These are phyloP conservation scores for Marsdenia floribunda DNA, from an alignment of 257 asterid species.

Conservation along the genomic window DNA sequence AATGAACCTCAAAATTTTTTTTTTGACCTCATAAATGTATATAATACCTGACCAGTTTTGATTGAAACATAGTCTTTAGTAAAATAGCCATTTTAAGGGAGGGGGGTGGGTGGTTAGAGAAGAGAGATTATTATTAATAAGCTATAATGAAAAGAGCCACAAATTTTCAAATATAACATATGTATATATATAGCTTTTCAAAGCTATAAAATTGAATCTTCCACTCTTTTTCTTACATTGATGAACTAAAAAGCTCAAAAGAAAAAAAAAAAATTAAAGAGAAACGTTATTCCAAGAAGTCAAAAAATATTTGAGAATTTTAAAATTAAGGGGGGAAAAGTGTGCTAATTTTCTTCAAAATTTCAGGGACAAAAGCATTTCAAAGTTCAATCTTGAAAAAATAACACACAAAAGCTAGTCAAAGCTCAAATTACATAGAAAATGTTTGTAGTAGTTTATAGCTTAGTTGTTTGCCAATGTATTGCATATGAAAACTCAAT, in stretches of 20 bases:
- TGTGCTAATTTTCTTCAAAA: not conserved
- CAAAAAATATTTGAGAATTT: slow-evolving; percentile 3
- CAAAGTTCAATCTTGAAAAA: slow-evolving; percentile 22
- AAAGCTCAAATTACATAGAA: slow-evolving; percentile 37
- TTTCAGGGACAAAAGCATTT: slow-evolving; percentile 9
- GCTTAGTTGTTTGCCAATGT: slow-evolving; percentile 36
- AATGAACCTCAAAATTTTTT: not conserved
- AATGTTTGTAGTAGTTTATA: slow-evolving; percentile 9
- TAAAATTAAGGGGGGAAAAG: not conserved
- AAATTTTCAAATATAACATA: not conserved
- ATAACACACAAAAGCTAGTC: slow-evolving; percentile 34
- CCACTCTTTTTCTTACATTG: slow-evolving; percentile 9
- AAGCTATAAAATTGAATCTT: slow-evolving; percentile 8
- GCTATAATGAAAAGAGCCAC: not conserved
- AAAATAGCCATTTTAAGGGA: not conserved
- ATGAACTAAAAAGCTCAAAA: slow-evolving; percentile 8
- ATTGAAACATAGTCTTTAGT: not conserved
- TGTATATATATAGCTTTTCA: not conserved
- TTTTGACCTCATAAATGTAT: not conserved
- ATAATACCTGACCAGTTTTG: not conserved
- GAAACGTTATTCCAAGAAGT: not conserved
- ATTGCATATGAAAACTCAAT: slow-evolving; percentile 27
- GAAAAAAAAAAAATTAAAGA: not conserved
- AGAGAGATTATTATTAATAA: not conserved
- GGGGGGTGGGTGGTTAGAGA: not conserved